Conservation (phyloP, 768 basidiomycete species). For the Rhodotorula diobovata region DNA sequence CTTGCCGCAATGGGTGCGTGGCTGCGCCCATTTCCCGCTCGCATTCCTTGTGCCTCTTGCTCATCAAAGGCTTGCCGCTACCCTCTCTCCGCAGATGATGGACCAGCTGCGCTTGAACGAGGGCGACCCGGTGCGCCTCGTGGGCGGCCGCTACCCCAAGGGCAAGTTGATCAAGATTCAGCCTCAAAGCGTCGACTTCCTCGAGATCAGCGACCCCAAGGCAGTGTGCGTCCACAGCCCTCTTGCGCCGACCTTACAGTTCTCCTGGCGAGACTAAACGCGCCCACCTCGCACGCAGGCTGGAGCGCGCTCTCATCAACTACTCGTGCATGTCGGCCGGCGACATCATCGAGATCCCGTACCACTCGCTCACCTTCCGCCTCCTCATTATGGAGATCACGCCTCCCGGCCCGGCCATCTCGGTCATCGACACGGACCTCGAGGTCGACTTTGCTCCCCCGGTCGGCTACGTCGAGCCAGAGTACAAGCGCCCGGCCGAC, state of each 20-base stretch:
- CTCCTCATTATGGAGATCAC: slow-evolving; percentile 90
- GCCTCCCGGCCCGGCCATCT: slow-evolving; percentile 82
- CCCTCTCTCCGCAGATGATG: slow-evolving; percentile 65
- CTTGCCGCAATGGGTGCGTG: slow-evolving; percentile 79
- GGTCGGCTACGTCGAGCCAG: slow-evolving; percentile 79
- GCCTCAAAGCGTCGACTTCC: slow-evolving; percentile 87
- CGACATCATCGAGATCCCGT: slow-evolving; percentile 96
- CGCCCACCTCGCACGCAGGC: slow-evolving; percentile 52
- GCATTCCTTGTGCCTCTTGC: too few relatives aligned
- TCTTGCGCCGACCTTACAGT: background rate
- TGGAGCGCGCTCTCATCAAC: slow-evolving; percentile 90
- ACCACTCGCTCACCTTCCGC: slow-evolving; percentile 91
- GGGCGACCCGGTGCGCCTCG: slow-evolving; percentile 90
- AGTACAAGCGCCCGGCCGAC: slow-evolving; percentile 61
- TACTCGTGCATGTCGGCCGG: slow-evolving; percentile 88
- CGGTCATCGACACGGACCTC: slow-evolving; percentile 87
- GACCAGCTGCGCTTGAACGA: slow-evolving; percentile 86
- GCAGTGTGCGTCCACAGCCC: slow-evolving; percentile 68
- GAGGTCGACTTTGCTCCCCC: slow-evolving; percentile 96
- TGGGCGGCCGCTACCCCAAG: slow-evolving; percentile 78
- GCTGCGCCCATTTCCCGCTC: too few relatives aligned
- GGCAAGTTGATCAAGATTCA: slow-evolving; percentile 96
- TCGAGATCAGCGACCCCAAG: slow-evolving; percentile 95
- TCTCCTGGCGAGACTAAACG: background rate
- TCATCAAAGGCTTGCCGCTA: background rate